These are phyloP conservation scores for Fusarium kyushuense DNA, from an alignment of 2,329 filamentous ascomycete genomes.

Conservation along the genomic window DNA sequence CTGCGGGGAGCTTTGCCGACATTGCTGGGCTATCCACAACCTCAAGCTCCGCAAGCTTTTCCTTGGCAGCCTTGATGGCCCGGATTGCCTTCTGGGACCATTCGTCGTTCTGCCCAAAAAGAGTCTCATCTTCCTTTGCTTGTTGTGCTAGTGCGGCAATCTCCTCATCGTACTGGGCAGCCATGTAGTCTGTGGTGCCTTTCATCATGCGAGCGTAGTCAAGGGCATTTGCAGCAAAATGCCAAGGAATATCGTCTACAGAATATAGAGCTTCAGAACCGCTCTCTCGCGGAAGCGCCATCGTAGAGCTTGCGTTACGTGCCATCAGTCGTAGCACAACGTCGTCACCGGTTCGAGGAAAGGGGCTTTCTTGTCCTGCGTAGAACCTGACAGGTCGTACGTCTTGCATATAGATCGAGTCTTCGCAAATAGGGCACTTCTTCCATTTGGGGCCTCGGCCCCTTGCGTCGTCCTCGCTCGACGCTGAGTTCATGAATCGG, in stretches of 20 bases:
- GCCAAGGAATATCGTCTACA: constrained; percentile 89
- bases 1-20: constrained; percentile 47
- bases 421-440: constrained; percentile 96
- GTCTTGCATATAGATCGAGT: constrained; percentile 91
- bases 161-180: constrained; percentile 81
- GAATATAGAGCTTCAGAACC: constrained; percentile 75
- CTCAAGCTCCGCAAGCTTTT: constrained; percentile 70
- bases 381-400: constrained; percentile 92
- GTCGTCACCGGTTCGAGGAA: constrained; percentile 86
- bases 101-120: constrained; percentile 92
- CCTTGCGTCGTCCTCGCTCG: constrained; percentile 75
- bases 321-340: constrained; percentile 89
- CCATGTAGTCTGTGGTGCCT: constrained; percentile 89
- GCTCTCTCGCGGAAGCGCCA: constrained; percentile 88
- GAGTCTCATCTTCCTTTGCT: constrained; percentile 87
- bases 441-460: constrained; percentile 85
- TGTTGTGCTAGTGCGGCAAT: constrained; percentile 79
- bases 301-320: constrained; percentile 81
- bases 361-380: constrained; percentile 83
- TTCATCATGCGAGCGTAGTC: constrained; percentile 98
- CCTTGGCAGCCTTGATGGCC: constrained; percentile 79
- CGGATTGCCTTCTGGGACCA: constrained; percentile 89
- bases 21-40: constrained; percentile 31
- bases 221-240: constrained; percentile 90
- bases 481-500: constrained; percentile 91